Percentiles rank a stretch among this genome's conserved stretches.
phyloP scores from a whole-genome alignment of 2,329 filamentous ascomycete genomes.

The Fusarium sp. region DNA sequence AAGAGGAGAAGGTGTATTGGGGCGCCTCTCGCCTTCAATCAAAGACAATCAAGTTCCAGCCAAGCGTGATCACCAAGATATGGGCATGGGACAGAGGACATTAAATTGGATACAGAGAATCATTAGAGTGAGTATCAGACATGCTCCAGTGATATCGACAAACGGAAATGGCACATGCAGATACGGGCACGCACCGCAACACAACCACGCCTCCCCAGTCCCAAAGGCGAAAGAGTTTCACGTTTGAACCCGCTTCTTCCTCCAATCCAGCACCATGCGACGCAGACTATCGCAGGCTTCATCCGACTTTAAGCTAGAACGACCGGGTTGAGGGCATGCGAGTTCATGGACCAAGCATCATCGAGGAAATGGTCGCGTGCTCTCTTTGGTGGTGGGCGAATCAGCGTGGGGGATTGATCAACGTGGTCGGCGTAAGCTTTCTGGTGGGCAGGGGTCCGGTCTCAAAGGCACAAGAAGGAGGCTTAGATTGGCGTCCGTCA shows the following conservation, averaged over 20 bases:
- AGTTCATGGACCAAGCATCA: constrained; percentile 59
- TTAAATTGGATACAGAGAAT: constrained; percentile 29
- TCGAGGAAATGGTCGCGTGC: constrained; percentile 61
- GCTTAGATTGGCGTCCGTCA: constrained; percentile 42
- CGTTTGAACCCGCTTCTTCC: constrained; percentile 42
- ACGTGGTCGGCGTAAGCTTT: constrained; percentile 53
- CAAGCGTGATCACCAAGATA: constrained; percentile 14
- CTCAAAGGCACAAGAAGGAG: constrained; percentile 40
- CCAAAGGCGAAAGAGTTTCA: constrained; percentile 44
- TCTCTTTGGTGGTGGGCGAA: constrained; percentile 52
- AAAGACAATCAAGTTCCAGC: constrained; percentile 30
- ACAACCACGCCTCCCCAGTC: constrained; percentile 23
- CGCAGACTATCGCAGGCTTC: constrained; percentile 28
- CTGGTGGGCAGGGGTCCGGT: constrained; percentile 42
- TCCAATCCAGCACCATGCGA: constrained; percentile 43
- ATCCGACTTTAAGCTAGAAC: constrained; percentile 35
- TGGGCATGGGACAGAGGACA: constrained; percentile 32
- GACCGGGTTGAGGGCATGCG: constrained; percentile 40
- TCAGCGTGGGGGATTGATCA: constrained; percentile 51
- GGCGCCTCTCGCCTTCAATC: constrained; percentile 19
- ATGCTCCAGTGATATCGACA: constrained; percentile 18
- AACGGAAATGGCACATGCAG: constrained; percentile 28
- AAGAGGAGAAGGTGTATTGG: constrained; percentile 9
- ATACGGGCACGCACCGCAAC: constrained; percentile 32
- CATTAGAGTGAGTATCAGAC: constrained; percentile 6